Evolutionary conservation across 768 basidiomycete genomes (phyloP), one percentile per base, ranked within the genome.

Genomic region (Austroboletus festivus): DNA sequence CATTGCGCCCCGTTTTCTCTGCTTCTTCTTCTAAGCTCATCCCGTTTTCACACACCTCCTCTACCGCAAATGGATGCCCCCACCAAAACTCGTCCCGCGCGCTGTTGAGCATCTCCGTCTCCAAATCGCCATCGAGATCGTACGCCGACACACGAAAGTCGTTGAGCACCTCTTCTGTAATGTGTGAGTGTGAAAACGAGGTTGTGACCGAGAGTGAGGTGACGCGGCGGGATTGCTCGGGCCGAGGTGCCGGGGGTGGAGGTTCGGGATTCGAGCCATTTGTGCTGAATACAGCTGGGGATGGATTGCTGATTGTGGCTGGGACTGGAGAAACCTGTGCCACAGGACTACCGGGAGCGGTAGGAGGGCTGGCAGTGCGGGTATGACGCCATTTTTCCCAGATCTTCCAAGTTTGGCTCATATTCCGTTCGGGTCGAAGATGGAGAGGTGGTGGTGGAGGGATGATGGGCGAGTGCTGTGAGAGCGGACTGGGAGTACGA

Each of bases 41-140:
- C 1, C 37, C 19, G 8, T n/a, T n/a, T n/a, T 31, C 52, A 42
- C 40, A 43, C 28, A 40, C 38, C 4, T 45, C 42, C 43, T 43
- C 62, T n/a, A 63, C 9, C 35, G 42, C 56, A 4, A 58, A 19
- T 8, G 34, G 20, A 33, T 31, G 61, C 1, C 47, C 42, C 9
- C 38, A 6, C 53, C 56, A 59, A 10, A 50, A 18, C 39, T 64
- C 62, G 21, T 64, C 56, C 39, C 38, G 45, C 10, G 54, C 59
- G 5, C 54, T 56, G 21, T 62, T 54, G 20, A 64, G 20, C 61
- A 63, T 63, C 54, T 58, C 61, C 15, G 39, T 28, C 50, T 59
- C 57, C 44, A 63, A 21, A 20, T 63, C 61, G n/a, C 47, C 48
- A 37, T 64, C 63, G 5, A 64, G 56, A 37, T 64, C 63, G 3